A percentile compares a stretch with the other conserved stretches of the same genome.
Evolutionary conservation across 169 alveolate genomes (phyloP).

Genomic region (Eimeria falciformis): DNA sequence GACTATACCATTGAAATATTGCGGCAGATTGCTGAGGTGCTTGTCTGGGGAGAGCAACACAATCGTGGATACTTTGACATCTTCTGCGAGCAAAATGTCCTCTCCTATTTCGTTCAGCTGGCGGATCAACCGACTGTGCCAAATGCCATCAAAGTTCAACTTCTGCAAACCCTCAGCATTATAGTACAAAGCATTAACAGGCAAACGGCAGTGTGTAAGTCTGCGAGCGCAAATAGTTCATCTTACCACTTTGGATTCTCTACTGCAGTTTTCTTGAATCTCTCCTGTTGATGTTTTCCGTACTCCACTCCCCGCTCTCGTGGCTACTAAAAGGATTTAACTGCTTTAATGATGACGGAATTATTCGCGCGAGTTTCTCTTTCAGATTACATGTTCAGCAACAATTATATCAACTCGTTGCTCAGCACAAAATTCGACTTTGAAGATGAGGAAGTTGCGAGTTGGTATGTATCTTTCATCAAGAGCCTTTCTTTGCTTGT

Average conservation of each 20-base stretch:
- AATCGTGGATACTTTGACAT: slow-evolving; percentile 69
- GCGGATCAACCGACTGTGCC: slow-evolving; percentile 63
- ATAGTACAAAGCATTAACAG: slow-evolving; percentile 76
- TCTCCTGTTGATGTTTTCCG: too few relatives aligned
- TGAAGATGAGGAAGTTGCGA: slow-evolving; percentile 74
- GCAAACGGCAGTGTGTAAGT: slow-evolving; percentile 76
- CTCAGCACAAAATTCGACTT: slow-evolving; percentile 70
- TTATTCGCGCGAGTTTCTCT: not conserved
- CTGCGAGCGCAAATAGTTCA: too few relatives aligned
- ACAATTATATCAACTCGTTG: slow-evolving; percentile 73
- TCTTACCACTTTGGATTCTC: too few relatives aligned
- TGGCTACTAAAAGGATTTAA: not conserved
- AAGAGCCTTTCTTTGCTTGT: slow-evolving; percentile 73
- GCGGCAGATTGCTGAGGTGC: slow-evolving; percentile 77
- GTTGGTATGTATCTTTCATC: slow-evolving; percentile 77
- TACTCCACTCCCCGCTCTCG: not conserved
- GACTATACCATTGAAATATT: slow-evolving; percentile 69
- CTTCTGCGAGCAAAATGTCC: slow-evolving; percentile 78
- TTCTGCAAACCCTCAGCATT: slow-evolving; percentile 76
- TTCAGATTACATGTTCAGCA: slow-evolving; percentile 76
- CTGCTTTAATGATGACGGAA: not conserved
- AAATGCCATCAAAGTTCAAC: slow-evolving; percentile 76
- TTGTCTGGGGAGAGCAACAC: slow-evolving; percentile 78
- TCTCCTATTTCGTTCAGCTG: slow-evolving; percentile 64
- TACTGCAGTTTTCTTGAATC: too few relatives aligned